Evolutionary conservation across 2,329 filamentous ascomycete genomes (phyloP), one percentile per base, ranked within the genome.

Genomic region (Diaporthe vexans): DNA sequence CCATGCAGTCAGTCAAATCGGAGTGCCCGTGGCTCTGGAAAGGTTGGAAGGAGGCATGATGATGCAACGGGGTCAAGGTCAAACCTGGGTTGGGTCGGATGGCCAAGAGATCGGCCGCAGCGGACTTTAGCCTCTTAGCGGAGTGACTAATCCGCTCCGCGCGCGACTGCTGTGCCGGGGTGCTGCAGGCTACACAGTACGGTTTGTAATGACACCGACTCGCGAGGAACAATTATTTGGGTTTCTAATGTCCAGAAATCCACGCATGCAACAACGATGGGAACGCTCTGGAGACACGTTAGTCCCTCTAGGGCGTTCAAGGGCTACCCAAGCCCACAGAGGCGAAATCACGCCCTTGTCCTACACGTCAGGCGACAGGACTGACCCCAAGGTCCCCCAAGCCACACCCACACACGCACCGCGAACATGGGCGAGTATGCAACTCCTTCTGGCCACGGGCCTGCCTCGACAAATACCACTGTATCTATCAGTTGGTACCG

Each of bases 131-230:
- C 17, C 43, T 21, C 51, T 65, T 51, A 51, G 43, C 61, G 63
- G 46, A 26, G 63, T 67, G 63, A 67, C 63, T 67, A 67, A 67
- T 67, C 63, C 63, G 37, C 13, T 13, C 61, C 29, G 61, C 43
- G 43, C 43, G 43, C 61, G 29, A 24, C 46, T 35, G 46, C 17
- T 19, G 37, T 37, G 58, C 37, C 40, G 40, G 40, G 26, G n/a
- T 48, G 59, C 35, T 65, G 59, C 26, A 51, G n/a, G 59, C 43
- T 19, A n/a, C n/a, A n/a, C n/a, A n/a, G n/a, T n/a, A n/a, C n/a
- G 63, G 63, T 67, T 67, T 67, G 63, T 67, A 67, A 67, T 67
- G 43, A 37, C 21, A 52, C 35, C 29, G 26, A n/a, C 48, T 40
- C n/a, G 37, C 51, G 33, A 54, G 63, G 17, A 68, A 68, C 63